phyloP scores from a whole-genome alignment of 2,329 filamentous ascomycete species.

The Aspergillus versicolor region DNA sequence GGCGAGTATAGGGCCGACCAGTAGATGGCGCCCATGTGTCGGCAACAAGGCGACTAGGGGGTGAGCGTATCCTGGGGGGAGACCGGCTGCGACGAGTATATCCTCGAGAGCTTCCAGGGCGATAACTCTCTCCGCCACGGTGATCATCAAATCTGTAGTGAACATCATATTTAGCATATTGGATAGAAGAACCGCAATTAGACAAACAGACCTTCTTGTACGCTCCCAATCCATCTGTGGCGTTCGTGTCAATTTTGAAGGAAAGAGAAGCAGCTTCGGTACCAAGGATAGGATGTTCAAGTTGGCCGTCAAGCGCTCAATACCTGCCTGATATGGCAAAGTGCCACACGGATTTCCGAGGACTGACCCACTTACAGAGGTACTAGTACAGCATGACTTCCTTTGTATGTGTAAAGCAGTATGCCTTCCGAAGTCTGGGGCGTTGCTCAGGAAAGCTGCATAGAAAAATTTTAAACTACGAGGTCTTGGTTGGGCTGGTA shows the following conservation, averaged over 20 bases:
- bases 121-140: constrained; percentile 46
- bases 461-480: no score
- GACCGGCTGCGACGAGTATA: constrained; percentile 38
- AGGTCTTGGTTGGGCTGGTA: background rate
- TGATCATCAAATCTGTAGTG: constrained; percentile 37
- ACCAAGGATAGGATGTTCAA: no score
- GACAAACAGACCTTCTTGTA: constrained; percentile 40
- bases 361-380: background rate
- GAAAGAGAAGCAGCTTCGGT: no score
- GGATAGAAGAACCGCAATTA: background rate
- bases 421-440: no score
- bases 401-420: no score
- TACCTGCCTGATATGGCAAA: no score
- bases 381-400: background rate
- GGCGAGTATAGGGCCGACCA: constrained; percentile 32
- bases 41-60: constrained; percentile 32
- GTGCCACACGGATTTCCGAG: no score
- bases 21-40: constrained; percentile 44
- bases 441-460: background rate
- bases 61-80: constrained; percentile 38
- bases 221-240: constrained; percentile 41
- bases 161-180: background rate
- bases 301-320: no score
- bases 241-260: background rate
- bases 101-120: constrained; percentile 38